phyloP scores from a whole-genome alignment of 331 rosid species.

The Cydonia oblonga region DNA sequence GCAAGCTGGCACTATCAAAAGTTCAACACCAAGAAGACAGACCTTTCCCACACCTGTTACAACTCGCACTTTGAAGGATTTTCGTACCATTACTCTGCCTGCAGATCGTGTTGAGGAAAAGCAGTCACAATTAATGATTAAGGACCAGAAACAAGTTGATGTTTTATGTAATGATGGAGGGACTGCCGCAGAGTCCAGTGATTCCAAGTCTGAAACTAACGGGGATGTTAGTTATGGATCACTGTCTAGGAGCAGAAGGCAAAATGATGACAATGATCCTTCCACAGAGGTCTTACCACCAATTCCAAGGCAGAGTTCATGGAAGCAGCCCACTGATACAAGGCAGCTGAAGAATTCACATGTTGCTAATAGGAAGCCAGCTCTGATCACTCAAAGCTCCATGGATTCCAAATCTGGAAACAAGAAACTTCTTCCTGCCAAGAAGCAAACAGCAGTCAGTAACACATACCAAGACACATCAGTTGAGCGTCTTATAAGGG shows the following conservation, averaged over 20 bases:
- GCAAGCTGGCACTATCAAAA: no score
- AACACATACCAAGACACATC: conserved; percentile 70
- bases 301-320: conserved; percentile 75
- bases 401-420: conserved; percentile 51
- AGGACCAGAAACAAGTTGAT: no score
- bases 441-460: conserved; percentile 57
- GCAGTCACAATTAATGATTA: no score
- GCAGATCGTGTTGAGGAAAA: no score
- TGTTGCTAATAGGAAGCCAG: conserved; percentile 49
- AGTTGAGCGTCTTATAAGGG: conserved; percentile 93
- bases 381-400: conserved; percentile 43
- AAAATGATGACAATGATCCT: conserved; percentile 46
- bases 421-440: conserved; percentile 63
- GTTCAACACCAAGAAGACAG: no score
- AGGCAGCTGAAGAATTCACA: conserved; percentile 61
- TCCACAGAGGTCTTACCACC: conserved; percentile 57
- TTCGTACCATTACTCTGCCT: no score
- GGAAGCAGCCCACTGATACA: conserved; percentile 69
- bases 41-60: no score
- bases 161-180: no score
- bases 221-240: no score
- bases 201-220: no score
- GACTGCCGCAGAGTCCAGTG: no score
- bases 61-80: no score
- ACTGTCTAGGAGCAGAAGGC: conserved; percentile 56